Evolutionary conservation across 352 stramenopile species (phyloP).

Genomic region (Blastocystis sp.): DNA sequence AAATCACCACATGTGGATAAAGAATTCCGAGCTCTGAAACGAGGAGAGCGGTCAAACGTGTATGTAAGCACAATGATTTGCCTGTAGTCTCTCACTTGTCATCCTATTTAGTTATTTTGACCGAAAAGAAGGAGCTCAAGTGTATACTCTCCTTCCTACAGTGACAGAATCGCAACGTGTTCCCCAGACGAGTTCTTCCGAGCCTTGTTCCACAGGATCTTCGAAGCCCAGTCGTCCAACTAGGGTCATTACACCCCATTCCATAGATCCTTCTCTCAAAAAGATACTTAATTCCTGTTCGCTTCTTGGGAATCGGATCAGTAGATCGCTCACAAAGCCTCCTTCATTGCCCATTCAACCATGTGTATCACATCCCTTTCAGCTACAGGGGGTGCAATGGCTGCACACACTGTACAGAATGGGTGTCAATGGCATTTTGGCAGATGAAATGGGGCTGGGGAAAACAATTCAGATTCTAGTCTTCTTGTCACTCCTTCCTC

Average conservation of each 20-base stretch:
- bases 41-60: background rate
- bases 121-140: background rate
- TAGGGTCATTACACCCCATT: background rate
- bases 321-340: background rate
- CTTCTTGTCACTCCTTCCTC: conserved; percentile 69
- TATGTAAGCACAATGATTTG: background rate
- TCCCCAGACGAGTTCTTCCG: background rate
- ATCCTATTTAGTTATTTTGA: background rate
- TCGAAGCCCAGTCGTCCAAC: background rate
- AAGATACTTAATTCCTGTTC: background rate
- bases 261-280: background rate
- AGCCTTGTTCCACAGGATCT: background rate
- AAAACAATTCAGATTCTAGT: conserved; percentile 99
- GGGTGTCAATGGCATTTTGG: conserved; percentile 94
- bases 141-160: background rate
- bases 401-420: conserved; percentile 91
- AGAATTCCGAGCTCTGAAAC: background rate
- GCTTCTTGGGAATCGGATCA: background rate
- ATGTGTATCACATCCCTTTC: conserved; percentile 74
- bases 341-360: conserved; percentile 67
- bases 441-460: conserved; percentile 86
- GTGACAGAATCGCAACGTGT: background rate
- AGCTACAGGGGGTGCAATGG: conserved; percentile 89
- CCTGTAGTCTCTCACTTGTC: background rate
- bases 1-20: background rate